These are phyloP conservation scores for Plectranthus barbatus DNA, from an alignment of 257 asterid genomes.

Conservation along the genomic window DNA sequence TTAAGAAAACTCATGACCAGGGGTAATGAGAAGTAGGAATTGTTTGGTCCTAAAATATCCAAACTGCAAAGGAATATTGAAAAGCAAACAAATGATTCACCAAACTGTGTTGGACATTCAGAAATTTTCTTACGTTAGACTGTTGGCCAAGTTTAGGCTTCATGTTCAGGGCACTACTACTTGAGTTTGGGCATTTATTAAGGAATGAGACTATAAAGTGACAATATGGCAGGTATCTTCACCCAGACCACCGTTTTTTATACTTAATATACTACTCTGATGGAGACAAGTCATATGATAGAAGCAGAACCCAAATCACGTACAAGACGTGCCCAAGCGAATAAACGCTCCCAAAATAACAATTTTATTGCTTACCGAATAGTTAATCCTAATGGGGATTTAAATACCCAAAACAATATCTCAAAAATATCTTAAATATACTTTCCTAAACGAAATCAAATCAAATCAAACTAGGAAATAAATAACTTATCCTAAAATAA, in stretches of 20 bases:
- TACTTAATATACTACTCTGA: not conserved
- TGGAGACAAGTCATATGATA: no score
- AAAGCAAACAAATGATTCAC: not conserved
- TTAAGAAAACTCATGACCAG: slow-evolving; percentile 18
- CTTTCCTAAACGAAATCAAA: no score
- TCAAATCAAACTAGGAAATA: no score
- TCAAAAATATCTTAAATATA: no score
- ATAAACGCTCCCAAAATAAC: no score
- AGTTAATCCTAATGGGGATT: no score
- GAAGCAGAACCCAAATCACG: no score
- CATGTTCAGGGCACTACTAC: slow-evolving; percentile 5
- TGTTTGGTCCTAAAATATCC: slow-evolving; percentile 1
- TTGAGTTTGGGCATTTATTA: not conserved
- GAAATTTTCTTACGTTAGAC: no score
- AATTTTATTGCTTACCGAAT: no score
- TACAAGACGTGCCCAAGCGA: no score
- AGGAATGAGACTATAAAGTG: not conserved
- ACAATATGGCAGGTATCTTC: not conserved
- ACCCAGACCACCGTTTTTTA: not conserved
- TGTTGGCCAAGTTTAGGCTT: not conserved
- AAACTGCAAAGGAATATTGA: slow-evolving; percentile 1
- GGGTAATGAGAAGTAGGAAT: slow-evolving; percentile 1
- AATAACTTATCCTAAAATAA: no score
- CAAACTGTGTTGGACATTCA: not conserved
- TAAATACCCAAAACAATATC: no score